These are phyloP conservation scores for Agaricus subrufescens DNA, from an alignment of 768 basidiomycete species.

Conservation along the genomic window DNA sequence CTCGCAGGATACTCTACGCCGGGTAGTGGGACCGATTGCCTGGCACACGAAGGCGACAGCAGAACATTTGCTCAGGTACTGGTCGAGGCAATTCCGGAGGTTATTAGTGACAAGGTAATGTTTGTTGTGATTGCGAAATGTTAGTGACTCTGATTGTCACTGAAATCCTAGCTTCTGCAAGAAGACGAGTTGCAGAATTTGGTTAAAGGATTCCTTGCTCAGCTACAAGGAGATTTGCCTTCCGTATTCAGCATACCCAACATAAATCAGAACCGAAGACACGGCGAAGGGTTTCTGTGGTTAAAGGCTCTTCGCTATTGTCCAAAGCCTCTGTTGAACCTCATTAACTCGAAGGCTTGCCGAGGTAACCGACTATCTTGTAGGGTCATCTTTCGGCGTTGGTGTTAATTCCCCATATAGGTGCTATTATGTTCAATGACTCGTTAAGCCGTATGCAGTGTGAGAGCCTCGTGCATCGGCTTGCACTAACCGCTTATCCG, in stretches of 20 bases:
- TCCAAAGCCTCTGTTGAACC: slow-evolving; percentile 75
- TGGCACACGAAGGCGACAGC: slow-evolving; percentile 21
- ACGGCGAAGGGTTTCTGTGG: slow-evolving; percentile 43
- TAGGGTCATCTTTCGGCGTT: slow-evolving; percentile 2
- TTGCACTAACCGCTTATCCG: slow-evolving; percentile 74
- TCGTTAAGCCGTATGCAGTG: slow-evolving; percentile 64
- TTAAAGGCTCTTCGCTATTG: slow-evolving; percentile 73
- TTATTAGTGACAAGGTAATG: slow-evolving; percentile 72
- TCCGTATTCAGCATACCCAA: slow-evolving; percentile 16
- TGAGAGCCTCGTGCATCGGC: slow-evolving; percentile 55
- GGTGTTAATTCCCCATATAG: slow-evolving; percentile 33
- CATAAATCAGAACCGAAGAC: slow-evolving; percentile 19
- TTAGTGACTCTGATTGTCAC: slow-evolving; percentile 14
- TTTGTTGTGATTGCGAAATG: slow-evolving; percentile 17
- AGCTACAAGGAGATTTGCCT: slow-evolving; percentile 46
- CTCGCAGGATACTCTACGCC: slow-evolving; percentile 35
- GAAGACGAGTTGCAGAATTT: slow-evolving; percentile 73
- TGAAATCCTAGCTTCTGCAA: slow-evolving; percentile 45
- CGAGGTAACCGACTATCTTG: slow-evolving; percentile 51
- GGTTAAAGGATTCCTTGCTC: slow-evolving; percentile 66
- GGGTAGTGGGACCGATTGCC: slow-evolving; percentile 18
- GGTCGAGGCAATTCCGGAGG: slow-evolving; percentile 59
- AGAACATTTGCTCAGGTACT: slow-evolving; percentile 60
- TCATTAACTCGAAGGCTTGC: slow-evolving; percentile 95
- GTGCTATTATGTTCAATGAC: slow-evolving; percentile 98